These are phyloP conservation scores for Prunus salicina DNA, from an alignment of 306 rosid species.

Conservation along the genomic window DNA sequence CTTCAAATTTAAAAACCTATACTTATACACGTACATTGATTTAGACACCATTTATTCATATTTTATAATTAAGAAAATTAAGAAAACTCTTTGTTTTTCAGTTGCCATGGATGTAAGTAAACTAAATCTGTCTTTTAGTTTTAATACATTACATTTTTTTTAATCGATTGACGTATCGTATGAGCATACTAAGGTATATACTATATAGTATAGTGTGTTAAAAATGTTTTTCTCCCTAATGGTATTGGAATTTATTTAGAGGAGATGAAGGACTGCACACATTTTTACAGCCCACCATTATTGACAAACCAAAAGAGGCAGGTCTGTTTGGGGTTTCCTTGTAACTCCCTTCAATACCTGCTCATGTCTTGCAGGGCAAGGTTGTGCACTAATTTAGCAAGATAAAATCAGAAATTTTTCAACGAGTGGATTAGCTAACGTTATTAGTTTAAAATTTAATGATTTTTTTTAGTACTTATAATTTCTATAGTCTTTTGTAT, in stretches of 20 bases:
- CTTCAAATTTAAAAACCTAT: background rate
- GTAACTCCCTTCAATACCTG: background rate
- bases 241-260: background rate
- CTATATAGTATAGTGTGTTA: background rate
- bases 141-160: background rate
- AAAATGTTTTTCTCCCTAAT: background rate
- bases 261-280: background rate
- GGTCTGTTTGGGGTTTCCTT: too few species aligned
- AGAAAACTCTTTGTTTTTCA: background rate
- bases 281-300: background rate
- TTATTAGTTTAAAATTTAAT: too few species aligned
- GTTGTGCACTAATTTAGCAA: too few species aligned
- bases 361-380: too few species aligned
- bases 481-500: too few species aligned
- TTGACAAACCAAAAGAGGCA: background rate
- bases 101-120: background rate
- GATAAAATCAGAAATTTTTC: fast-evolving
- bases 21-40: background rate
- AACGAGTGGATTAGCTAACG: too few species aligned
- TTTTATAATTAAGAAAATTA: background rate
- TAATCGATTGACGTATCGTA: background rate
- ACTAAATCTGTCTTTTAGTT: background rate
- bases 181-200: background rate
- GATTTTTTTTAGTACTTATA: too few species aligned
- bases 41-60: background rate